phyloP scores from a whole-genome alignment of 73 alveolate genomes.

The Paramecium biaurelia region DNA sequence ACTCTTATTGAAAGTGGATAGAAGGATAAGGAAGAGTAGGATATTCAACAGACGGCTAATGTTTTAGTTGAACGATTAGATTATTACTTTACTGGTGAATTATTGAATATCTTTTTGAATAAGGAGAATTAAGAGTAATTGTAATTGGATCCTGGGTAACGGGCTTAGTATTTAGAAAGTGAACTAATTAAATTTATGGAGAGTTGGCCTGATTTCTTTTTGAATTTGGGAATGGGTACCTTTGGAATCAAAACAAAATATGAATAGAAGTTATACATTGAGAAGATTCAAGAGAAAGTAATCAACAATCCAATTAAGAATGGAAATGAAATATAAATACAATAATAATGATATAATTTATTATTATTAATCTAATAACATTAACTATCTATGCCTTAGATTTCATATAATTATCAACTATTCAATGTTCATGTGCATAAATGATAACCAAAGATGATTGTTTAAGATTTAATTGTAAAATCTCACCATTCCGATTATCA shows the following conservation, averaged over 20 bases:
- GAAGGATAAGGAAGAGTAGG: background rate
- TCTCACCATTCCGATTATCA: background rate
- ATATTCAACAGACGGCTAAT: background rate
- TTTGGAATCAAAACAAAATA: background rate
- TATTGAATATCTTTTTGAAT: background rate
- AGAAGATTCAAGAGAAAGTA: background rate
- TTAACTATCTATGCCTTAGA: background rate
- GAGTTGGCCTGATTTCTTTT: background rate
- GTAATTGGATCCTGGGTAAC: background rate
- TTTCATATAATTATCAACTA: background rate
- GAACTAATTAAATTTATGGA: background rate
- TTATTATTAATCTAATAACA: background rate
- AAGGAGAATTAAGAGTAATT: background rate
- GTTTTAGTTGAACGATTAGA: background rate
- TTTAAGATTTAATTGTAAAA: background rate
- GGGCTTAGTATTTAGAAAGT: background rate
- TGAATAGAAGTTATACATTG: background rate
- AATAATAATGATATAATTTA: background rate
- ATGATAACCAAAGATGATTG: conserved; percentile 35
- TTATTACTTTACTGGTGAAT: background rate
- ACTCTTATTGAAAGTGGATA: conserved; percentile 36
- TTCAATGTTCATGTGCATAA: background rate
- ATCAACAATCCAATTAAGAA: background rate
- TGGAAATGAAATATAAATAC: background rate
- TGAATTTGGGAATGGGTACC: background rate